Percentiles rank a stretch among this genome's conserved stretches.
Evolutionary conservation across 75 land plant species (phyloP).

Genomic region (Sequoia sempervirens): DNA sequence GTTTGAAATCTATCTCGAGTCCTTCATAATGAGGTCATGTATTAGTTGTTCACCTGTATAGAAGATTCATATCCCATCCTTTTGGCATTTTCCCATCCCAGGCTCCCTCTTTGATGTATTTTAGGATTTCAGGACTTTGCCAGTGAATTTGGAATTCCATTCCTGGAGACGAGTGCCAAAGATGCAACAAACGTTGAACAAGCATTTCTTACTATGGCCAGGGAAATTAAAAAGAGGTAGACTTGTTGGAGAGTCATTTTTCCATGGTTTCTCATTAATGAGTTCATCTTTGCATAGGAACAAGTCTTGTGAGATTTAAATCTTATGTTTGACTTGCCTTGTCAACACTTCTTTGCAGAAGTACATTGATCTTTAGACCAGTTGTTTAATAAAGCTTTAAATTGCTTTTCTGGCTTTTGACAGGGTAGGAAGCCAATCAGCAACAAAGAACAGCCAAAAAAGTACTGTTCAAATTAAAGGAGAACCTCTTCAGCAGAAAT

Average conservation of each 20-base stretch:
- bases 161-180: constrained; percentile 95
- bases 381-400: neutral
- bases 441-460: constrained; percentile 28
- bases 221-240: constrained; percentile 90
- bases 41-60: neutral
- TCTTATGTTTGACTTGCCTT: neutral
- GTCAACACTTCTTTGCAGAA: neutral
- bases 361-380: neutral
- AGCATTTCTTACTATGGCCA: constrained; percentile 91
- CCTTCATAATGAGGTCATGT: neutral
- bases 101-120: neutral
- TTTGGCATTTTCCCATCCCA: neutral
- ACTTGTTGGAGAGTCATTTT: neutral
- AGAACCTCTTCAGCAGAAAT: constrained; percentile 62
- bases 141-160: constrained; percentile 83
- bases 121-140: constrained; percentile 64
- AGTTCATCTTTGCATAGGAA: neutral
- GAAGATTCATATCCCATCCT: neutral
- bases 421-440: constrained; percentile 80
- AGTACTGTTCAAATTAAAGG: constrained; percentile 64
- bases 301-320: neutral
- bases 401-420: constrained; percentile 4
- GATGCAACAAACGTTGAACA: constrained; percentile 86
- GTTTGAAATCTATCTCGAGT: neutral
- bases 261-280: neutral